Percentiles rank a stretch among this genome's conserved stretches.
Evolutionary conservation across 805 yeast species (phyloP).

Genomic region (Candida ovalis): DNA sequence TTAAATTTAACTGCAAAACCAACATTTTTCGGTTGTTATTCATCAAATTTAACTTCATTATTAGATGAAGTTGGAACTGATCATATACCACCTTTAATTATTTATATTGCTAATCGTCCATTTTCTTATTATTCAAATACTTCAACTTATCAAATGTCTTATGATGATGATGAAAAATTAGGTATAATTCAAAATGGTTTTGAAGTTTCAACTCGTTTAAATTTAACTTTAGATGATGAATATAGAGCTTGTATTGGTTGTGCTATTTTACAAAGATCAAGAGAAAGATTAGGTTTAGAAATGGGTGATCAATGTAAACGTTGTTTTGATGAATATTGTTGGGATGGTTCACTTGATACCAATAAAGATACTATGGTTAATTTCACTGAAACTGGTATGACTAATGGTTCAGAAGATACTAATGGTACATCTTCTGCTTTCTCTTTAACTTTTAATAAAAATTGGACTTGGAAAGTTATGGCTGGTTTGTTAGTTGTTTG

Average conservation of each 20-base stretch:
- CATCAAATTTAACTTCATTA: conserved; percentile 55
- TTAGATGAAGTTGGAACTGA: conserved; percentile 34
- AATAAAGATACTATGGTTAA: conserved; percentile 25
- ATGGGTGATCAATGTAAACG: conserved; percentile 66
- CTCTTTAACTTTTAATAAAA: conserved; percentile 1
- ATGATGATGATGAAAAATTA: conserved; percentile 51
- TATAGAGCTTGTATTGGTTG: conserved; percentile 78
- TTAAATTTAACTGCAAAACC: conserved; percentile 64
- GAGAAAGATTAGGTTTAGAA: conserved; percentile 58
- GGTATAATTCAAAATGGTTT: conserved; percentile 71
- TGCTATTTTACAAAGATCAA: conserved; percentile 75
- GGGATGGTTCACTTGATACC: conserved; percentile 31
- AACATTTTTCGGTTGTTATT: conserved; percentile 80
- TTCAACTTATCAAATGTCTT: conserved; percentile 67
- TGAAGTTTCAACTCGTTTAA: conserved; percentile 61
- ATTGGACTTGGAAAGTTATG: conserved; percentile 2
- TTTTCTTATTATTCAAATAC: conserved; percentile 63
- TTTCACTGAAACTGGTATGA: conserved; percentile 39
- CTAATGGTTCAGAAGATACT: conserved; percentile 27
- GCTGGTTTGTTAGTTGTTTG: conserved; percentile 8
- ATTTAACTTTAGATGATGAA: conserved; percentile 61
- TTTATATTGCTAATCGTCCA: conserved; percentile 75
- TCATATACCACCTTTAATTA: conserved; percentile 63
- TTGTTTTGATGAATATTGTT: conserved; percentile 75
- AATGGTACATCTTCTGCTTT: conserved; percentile 21